Conservation (phyloP, 345 rosid species). For the Ceriops decandra region DNA sequence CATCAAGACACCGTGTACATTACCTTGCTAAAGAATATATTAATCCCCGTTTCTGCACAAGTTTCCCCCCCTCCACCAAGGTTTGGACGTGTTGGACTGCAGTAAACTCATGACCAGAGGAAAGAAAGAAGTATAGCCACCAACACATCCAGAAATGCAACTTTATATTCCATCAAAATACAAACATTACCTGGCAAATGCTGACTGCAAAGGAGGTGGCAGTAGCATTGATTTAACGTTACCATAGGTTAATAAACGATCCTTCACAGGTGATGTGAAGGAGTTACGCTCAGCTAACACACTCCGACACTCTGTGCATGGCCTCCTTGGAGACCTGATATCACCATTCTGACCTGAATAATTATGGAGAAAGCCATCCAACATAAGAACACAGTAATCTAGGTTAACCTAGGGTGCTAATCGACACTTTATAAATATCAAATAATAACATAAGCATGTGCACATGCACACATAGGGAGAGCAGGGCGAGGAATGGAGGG, state of each 20-base stretch:
- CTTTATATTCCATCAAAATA: not conserved
- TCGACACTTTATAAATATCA: not conserved
- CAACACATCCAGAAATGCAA: not conserved
- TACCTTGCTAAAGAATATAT: constrained; percentile 85
- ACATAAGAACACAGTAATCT: constrained; percentile 4
- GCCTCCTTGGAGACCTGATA: constrained; percentile 40
- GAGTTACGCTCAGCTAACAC: constrained; percentile 69
- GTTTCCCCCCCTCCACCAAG: constrained; percentile 99
- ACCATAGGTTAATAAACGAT: constrained; percentile 16
- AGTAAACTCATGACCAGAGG: constrained; percentile 4
- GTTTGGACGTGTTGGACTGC: constrained; percentile 88
- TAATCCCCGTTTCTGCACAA: constrained; percentile 92
- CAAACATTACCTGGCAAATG: constrained; percentile 30
- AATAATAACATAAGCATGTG: too few relatives aligned
- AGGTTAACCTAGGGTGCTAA: not conserved
- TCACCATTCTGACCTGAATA: constrained; percentile 83
- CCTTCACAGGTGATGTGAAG: constrained; percentile 33
- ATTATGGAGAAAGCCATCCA: not conserved
- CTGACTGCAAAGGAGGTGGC: constrained; percentile 31
- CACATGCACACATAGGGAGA: too few relatives aligned
- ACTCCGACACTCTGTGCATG: constrained; percentile 62
- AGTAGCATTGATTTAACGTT: constrained; percentile 25
- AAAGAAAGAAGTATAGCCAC: not conserved
- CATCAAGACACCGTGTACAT: constrained; percentile 6
- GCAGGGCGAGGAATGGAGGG: too few relatives aligned